Evolutionary conservation across 352 stramenopile genomes (phyloP).

Genomic region (Globisporangium barbulae): DNA sequence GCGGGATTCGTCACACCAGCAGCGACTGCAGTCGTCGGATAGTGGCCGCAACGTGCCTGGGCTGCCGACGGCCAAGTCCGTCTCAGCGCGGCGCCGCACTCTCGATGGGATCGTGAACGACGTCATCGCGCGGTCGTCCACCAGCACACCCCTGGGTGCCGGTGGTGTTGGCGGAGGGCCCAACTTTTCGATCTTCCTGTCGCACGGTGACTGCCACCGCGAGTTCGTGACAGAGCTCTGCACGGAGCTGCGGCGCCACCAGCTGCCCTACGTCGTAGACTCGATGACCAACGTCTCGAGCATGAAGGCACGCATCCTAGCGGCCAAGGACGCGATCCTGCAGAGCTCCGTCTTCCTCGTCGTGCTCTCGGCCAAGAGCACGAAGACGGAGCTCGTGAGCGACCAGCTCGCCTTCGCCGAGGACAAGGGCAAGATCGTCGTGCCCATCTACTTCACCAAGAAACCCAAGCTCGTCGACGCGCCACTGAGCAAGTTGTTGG

Average conservation of each 20-base stretch:
- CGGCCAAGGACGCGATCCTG: slow-evolving; percentile 75
- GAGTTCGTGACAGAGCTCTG: slow-evolving; percentile 64
- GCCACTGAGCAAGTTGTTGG: slow-evolving; percentile 32
- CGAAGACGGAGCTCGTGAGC: slow-evolving; percentile 78
- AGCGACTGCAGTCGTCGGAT: slow-evolving; percentile 9
- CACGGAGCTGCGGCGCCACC: slow-evolving; percentile 44
- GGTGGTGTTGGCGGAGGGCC: not conserved
- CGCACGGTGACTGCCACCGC: slow-evolving; percentile 68
- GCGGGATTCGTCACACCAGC: slow-evolving; percentile 10
- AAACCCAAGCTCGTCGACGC: slow-evolving; percentile 40
- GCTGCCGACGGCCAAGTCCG: not conserved
- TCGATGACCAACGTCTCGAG: slow-evolving; percentile 69
- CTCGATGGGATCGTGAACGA: slow-evolving; percentile 63
- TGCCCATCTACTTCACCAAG: slow-evolving; percentile 68
- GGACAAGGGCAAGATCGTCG: slow-evolving; percentile 76
- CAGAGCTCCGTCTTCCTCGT: slow-evolving; percentile 68
- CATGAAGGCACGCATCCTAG: slow-evolving; percentile 72
- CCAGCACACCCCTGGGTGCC: slow-evolving; percentile 1
- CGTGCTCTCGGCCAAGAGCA: slow-evolving; percentile 68
- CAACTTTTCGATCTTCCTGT: slow-evolving; percentile 65
- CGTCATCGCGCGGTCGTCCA: slow-evolving; percentile 31
- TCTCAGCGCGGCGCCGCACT: slow-evolving; percentile 13
- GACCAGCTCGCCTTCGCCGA: slow-evolving; percentile 82
- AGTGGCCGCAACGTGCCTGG: not conserved
- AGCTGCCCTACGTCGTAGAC: slow-evolving; percentile 53